Conservation (phyloP, 2,329 filamentous ascomycete genomes). For the Alternaria angustiovoidea region DNA sequence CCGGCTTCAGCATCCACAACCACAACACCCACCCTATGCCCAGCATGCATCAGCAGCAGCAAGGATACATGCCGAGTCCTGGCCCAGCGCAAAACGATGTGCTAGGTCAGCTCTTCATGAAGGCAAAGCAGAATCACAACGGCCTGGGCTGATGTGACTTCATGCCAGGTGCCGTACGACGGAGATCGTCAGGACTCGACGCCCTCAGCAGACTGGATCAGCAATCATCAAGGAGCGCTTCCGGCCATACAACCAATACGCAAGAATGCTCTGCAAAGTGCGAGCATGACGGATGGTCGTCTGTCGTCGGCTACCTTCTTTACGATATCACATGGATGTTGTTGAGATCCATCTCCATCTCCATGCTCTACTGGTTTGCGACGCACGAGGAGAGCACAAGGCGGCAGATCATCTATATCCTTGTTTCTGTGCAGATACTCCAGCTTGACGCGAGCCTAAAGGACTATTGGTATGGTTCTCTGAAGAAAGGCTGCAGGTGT, state of each 20-base stretch:
- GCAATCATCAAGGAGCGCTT: background rate
- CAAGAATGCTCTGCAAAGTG: background rate
- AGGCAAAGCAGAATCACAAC: conserved; percentile 48
- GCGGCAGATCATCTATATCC: conserved; percentile 1
- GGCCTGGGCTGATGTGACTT: conserved; percentile 34
- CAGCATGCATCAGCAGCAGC: conserved; percentile 49
- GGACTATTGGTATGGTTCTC: conserved; percentile 9
- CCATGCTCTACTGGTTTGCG: conserved; percentile 6
- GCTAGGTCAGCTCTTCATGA: conserved; percentile 47
- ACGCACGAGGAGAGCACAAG: conserved; percentile 1
- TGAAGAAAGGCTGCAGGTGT: conserved; percentile 12
- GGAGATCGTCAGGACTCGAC: background rate
- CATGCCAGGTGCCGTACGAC: background rate
- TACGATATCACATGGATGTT: conserved; percentile 10
- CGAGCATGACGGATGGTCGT: background rate
- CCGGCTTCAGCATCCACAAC: conserved; percentile 59
- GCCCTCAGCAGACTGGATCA: background rate
- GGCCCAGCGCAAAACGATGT: conserved; percentile 36
- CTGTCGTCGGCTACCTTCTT: conserved; percentile 2
- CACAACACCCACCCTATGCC: conserved; percentile 46
- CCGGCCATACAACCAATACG: background rate
- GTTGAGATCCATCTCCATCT: conserved; percentile 10
- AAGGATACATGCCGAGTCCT: conserved; percentile 23
- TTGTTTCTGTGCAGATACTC: conserved; percentile 6
- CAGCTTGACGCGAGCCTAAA: conserved; percentile 9